A percentile compares a stretch with the other conserved stretches of the same genome.
phyloP scores from a whole-genome alignment of 2,329 filamentous ascomycete species.

The Fusarium sp. region DNA sequence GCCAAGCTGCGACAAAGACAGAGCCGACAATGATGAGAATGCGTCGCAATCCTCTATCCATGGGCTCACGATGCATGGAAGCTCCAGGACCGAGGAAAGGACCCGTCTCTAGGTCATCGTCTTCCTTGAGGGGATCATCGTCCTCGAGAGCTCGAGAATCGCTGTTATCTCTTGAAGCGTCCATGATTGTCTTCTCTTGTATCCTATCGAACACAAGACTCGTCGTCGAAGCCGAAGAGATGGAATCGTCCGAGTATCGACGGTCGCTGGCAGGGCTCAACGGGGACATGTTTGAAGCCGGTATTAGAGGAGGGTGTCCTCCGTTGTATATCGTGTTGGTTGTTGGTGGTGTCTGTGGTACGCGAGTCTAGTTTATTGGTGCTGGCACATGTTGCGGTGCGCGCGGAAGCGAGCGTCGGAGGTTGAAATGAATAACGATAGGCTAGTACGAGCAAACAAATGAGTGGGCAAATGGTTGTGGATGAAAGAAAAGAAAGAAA shows the following conservation, averaged over 20 bases:
- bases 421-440: conserved; percentile 9
- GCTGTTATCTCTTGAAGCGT: conserved; percentile 37
- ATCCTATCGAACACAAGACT: conserved; percentile 85
- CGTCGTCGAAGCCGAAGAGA: conserved; percentile 84
- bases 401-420: conserved; percentile 10
- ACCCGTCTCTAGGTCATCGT: conserved; percentile 60
- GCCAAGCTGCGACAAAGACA: conserved; percentile 74
- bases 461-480: background rate
- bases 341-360: background rate
- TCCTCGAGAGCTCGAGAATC: conserved; percentile 55
- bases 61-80: conserved; percentile 59
- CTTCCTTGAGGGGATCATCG: conserved; percentile 53
- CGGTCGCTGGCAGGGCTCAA: conserved; percentile 24
- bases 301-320: conserved; percentile 5
- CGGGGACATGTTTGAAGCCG: conserved; percentile 34
- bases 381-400: conserved; percentile 34
- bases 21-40: conserved; percentile 69
- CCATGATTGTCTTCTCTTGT: conserved; percentile 62
- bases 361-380: conserved; percentile 14
- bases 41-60: conserved; percentile 73
- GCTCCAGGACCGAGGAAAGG: conserved; percentile 60
- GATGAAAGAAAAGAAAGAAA: conserved; percentile 12
- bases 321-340: background rate
- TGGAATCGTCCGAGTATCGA: conserved; percentile 64
- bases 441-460: conserved; percentile 18